phyloP scores from a whole-genome alignment of 2,329 filamentous ascomycete species.

The Ophiocordyceps camponoti-floridani region DNA sequence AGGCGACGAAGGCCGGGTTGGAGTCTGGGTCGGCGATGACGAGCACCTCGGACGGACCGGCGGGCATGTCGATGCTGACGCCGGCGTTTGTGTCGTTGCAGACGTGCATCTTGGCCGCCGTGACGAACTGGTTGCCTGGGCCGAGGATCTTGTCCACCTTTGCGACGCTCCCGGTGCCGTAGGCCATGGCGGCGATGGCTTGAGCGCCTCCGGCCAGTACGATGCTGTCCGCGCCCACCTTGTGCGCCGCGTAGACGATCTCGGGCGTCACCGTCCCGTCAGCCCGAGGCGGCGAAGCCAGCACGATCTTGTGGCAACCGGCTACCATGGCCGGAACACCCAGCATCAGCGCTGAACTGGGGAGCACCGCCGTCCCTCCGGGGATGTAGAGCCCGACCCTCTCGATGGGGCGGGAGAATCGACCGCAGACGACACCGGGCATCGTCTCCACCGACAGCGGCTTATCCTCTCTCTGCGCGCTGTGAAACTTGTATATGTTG shows the following conservation, averaged over 20 bases:
- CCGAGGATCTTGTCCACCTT: conserved; percentile 99
- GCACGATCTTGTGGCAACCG: conserved; percentile 84
- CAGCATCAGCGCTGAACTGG: conserved; percentile 92
- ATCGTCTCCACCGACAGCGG: conserved; percentile 84
- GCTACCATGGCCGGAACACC: conserved; percentile 96
- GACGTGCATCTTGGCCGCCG: conserved; percentile 95
- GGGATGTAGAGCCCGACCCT: conserved; percentile 93
- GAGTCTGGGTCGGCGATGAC: conserved; percentile 79
- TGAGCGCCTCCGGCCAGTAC: conserved; percentile 91
- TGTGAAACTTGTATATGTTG: conserved; percentile 89
- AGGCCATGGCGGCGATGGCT: conserved; percentile 90
- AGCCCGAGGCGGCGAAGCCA: conserved; percentile 76
- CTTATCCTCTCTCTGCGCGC: conserved; percentile 73
- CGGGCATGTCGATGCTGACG: conserved; percentile 96
- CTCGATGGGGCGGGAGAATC: conserved; percentile 84
- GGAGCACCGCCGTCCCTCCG: conserved; percentile 90
- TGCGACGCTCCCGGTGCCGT: conserved; percentile 81
- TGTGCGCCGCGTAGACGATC: conserved; percentile 94
- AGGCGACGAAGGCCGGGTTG: conserved; percentile 88
- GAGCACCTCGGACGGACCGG: conserved; percentile 90
- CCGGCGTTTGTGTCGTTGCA: conserved; percentile 93
- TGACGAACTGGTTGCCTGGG: conserved; percentile 96
- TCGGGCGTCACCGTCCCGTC: conserved; percentile 89
- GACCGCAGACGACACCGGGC: conserved; percentile 88
- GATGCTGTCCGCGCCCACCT: conserved; percentile 88